phyloP scores from a whole-genome alignment of 768 basidiomycete genomes.

The Dioszegia hungarica region DNA sequence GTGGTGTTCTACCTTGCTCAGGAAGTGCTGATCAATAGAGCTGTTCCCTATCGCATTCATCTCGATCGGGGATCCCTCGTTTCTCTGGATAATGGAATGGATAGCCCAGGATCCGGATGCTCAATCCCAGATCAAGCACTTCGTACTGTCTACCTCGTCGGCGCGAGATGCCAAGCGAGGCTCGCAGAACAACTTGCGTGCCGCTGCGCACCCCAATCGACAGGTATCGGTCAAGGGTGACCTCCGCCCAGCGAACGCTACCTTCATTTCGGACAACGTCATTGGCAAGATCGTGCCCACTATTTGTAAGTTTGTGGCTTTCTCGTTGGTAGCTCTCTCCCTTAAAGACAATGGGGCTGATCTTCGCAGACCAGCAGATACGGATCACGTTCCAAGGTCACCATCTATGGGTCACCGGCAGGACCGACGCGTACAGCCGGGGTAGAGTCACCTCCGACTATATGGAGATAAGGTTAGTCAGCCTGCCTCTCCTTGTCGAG shows the following conservation, averaged over 20 bases:
- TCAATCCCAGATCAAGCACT: conserved; percentile 25
- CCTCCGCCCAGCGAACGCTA: no score
- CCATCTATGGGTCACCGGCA: conserved; percentile 20
- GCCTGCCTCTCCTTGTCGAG: neutral
- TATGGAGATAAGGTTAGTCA: no score
- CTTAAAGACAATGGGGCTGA: neutral
- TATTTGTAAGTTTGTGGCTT: no score
- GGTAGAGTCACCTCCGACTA: no score
- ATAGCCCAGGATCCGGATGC: conserved; percentile 27
- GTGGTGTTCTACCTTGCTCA: no score
- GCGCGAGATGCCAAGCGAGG: conserved; percentile 1
- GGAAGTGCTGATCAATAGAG: neutral
- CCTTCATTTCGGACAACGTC: conserved; percentile 16
- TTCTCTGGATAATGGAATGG: conserved; percentile 29
- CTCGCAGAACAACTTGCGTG: neutral
- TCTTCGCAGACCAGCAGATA: conserved; percentile 5
- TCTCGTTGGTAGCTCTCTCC: conserved; percentile 12
- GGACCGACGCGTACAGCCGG: no score
- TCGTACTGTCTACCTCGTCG: conserved; percentile 19
- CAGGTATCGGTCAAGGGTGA: no score
- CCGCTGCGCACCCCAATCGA: no score
- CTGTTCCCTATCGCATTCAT: conserved; percentile 32
- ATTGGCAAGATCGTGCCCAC: conserved; percentile 28
- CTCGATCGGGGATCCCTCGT: conserved; percentile 15
- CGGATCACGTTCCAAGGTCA: conserved; percentile 16